phyloP scores from a whole-genome alignment of 179 eudicot genomes.

The Vitellaria paradoxa region DNA sequence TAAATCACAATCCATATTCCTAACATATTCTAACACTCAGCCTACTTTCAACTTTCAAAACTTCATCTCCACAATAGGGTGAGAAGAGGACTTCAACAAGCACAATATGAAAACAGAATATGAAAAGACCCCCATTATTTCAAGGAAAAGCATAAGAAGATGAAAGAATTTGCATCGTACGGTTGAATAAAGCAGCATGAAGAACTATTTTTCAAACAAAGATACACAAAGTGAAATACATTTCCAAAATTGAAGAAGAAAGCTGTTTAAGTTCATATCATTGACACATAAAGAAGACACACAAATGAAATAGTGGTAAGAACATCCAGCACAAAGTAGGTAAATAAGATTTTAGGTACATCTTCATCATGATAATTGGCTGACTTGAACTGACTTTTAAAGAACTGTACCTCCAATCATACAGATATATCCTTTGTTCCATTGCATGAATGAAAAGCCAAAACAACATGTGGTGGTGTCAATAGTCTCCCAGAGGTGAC shows the following conservation, averaged over 20 bases:
- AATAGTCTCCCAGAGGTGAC: not conserved
- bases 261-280: not conserved
- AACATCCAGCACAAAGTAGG: not conserved
- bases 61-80: not conserved
- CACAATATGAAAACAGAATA: not conserved
- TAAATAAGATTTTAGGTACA: not conserved
- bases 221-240: not conserved
- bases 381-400: not conserved
- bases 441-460: not conserved
- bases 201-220: not conserved
- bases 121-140: not conserved
- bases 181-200: not conserved
- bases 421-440: not conserved
- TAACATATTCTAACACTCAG: too few relatives aligned
- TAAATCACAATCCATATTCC: too few relatives aligned
- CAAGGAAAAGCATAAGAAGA: not conserved
- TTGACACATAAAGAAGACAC: not conserved
- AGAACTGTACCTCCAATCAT: not conserved
- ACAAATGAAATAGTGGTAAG: not conserved
- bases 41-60: not conserved
- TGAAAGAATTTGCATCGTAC: not conserved
- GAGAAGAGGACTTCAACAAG: not conserved
- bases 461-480: not conserved
- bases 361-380: not conserved
- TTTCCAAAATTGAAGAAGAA: conserved; percentile 5